phyloP scores from a whole-genome alignment of 495 filamentous ascomycete genomes.

The Niebla homalea region DNA sequence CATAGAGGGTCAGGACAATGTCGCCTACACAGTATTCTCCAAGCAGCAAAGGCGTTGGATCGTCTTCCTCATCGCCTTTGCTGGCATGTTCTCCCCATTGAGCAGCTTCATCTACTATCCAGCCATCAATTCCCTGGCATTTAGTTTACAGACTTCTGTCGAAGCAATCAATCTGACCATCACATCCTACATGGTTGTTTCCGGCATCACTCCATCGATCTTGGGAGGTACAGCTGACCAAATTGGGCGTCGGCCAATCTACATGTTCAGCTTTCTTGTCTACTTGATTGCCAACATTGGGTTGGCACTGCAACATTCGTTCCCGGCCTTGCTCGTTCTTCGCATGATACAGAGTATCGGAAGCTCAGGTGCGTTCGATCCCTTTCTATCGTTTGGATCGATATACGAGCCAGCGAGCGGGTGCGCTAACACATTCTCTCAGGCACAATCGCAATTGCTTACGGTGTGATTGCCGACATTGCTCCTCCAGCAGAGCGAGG shows the following conservation, averaged over 20 bases:
- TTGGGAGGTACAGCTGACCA: conserved; percentile 49
- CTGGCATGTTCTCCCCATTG: conserved; percentile 22
- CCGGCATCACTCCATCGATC: conserved; percentile 46
- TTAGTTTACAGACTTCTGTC: conserved; percentile 17
- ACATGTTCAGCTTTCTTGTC: conserved; percentile 41
- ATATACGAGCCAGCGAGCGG: background rate
- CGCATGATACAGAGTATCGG: conserved; percentile 53
- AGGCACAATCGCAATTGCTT: conserved; percentile 16
- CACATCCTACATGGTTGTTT: conserved; percentile 44
- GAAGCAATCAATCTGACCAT: conserved; percentile 27
- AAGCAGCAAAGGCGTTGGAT: conserved; percentile 26
- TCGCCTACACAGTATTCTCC: conserved; percentile 14
- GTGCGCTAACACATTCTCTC: conserved; percentile 2
- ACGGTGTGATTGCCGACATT: conserved; percentile 14
- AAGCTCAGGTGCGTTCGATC: conserved; percentile 24
- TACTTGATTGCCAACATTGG: conserved; percentile 52
- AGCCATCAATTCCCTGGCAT: conserved; percentile 21
- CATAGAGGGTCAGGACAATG: too few species aligned
- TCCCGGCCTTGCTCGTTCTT: conserved; percentile 46
- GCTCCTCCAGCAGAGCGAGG: conserved; percentile 15
- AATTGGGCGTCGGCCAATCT: conserved; percentile 48
- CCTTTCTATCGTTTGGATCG: background rate
- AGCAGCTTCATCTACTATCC: conserved; percentile 34
- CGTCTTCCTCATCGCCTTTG: conserved; percentile 20
- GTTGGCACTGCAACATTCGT: conserved; percentile 45